Base-by-base conservation (phyloP, 768 basidiomycete species). In the Strobilomyces dryophilus region DNA sequence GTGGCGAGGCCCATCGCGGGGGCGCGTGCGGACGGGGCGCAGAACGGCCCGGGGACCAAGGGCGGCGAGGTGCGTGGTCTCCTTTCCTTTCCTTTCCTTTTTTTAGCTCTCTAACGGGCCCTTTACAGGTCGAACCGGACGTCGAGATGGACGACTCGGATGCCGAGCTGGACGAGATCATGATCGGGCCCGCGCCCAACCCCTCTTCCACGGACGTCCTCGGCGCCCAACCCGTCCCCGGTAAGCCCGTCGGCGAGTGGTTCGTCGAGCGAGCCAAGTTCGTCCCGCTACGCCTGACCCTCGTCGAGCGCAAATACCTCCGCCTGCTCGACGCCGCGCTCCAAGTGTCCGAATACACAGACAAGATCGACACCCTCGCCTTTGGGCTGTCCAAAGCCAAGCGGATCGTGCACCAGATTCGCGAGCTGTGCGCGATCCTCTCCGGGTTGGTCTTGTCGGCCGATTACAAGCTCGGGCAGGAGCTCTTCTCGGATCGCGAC, bases 391-490 rank as follows among this genome's bases (percentile, higher is more conserved):
- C 85, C 27, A 93, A 92, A 66, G 80, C 89, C n/a, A 91, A 90
- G 65, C 82, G 91, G 8, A 90, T 92, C 41, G 91, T 93, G 4
- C 79, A 85, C 49, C 91, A 92, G 65, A 91, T 93, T 59, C 81
- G 87, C 34, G 91, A 92, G 63, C 77, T 93, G 3, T 93, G 91
- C 60, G 87, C 91, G 3, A 91, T 93, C 63, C 82, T 93, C 73
- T 91, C 89, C 12, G 91, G 91, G 1, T 74, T 93, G 20, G 72
- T 93, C 37, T 75, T 93, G 17, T 83, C 88, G 9, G 87, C 89
- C 14, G 89, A 93, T 68, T 93, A 93, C 66, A 92, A 90, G 68
- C 79, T 81, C 57, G 91, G 91, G n/a, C 90, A 93, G 60, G 87
- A 91, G 56, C 78, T 93, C 15, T 92, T 93, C 67, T 73, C 80